phyloP scores from a whole-genome alignment of 2,329 filamentous ascomycete genomes.

The Polytolypa hystricis region DNA sequence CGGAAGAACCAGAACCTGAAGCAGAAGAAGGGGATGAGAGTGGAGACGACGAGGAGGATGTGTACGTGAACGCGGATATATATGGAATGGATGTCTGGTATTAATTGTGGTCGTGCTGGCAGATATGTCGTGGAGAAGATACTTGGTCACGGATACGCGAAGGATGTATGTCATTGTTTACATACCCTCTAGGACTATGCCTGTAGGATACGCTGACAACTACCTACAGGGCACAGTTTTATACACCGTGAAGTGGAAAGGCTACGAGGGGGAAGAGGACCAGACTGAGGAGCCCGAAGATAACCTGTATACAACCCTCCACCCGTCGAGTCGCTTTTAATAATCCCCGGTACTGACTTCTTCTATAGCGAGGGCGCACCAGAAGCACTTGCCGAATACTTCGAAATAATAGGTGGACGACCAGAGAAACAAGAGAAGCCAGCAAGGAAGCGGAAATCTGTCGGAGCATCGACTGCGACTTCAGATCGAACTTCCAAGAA shows the following conservation, averaged over 20 bases:
- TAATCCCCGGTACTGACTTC: conserved; percentile 12
- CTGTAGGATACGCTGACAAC: conserved; percentile 26
- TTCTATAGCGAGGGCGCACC: conserved; percentile 26
- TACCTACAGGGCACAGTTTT: no score
- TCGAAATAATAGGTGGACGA: conserved; percentile 29
- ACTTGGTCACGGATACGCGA: conserved; percentile 25
- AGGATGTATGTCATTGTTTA: conserved; percentile 21
- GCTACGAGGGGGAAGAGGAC: conserved; percentile 33
- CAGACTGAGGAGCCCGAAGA: conserved; percentile 37
- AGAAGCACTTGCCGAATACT: conserved; percentile 32
- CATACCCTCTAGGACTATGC: conserved; percentile 9
- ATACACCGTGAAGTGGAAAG: conserved; percentile 42
- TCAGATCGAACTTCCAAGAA: conserved; percentile 18
- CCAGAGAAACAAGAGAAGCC: conserved; percentile 20
- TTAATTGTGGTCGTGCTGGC: background rate
- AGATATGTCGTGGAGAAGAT: conserved; percentile 34
- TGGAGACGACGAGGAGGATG: conserved; percentile 24
- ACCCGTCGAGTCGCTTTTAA: background rate
- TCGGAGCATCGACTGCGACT: conserved; percentile 18
- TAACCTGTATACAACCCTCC: conserved; percentile 23
- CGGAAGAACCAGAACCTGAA: conserved; percentile 12
- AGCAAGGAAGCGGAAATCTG: conserved; percentile 16
- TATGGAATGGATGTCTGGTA: conserved; percentile 9
- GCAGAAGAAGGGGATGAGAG: conserved; percentile 17
- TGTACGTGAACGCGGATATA: conserved; percentile 19